Evolutionary conservation across 352 stramenopile species (phyloP), one percentile per base, ranked within the genome.

Genomic region (Phytopythium aichiense): DNA sequence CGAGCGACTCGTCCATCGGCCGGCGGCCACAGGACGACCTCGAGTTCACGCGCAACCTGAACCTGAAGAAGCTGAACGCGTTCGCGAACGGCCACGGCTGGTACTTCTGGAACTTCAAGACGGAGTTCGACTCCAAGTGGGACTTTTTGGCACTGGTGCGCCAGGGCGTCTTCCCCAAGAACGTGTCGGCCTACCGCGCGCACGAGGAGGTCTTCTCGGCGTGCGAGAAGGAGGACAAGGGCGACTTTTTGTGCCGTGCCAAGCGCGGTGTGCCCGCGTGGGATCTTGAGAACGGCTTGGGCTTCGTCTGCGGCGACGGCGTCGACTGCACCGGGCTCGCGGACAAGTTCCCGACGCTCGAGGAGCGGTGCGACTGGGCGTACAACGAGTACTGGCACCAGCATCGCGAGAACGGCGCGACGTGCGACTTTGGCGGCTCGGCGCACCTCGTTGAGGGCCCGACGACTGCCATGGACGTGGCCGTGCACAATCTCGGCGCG

Each of bases 101-200:
- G 72, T 98, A 97, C 78, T 98, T 98, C 67, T 98, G 91, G 94
- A 98, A 98, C 66, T 98, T 98, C 72, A 89, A 95, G 64, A 98
- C 91, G 1, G 94, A 98, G 69, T 69, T 98, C 15, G 89, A 90
- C 42, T 81, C 87, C 22, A 74, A 82, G n/a, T 98, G 94, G 94
- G 91, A 86, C 54, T 98, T 97, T 62, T 75, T 98, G 62, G 65
- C 78, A 40, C 65, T 90, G 23, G 66, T 84, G 55, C 78, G 77
- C 37, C 31, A 76, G n/a, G 83, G 84, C 12, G 71, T 67, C 16
- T 87, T 93, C 65, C 84, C 84, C 4, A 88, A 88, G 61, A 91
- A 91, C 60, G 76, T 93, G 42, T 88, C 79, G 28, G 69, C 68
- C 49, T 92, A 91, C 62, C 55, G 51, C 25, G 58, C 66, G 12